Evolutionary conservation across 345 rosid genomes (phyloP), one percentile per base, ranked within the genome.

Genomic region (Lepidium aucheri): DNA sequence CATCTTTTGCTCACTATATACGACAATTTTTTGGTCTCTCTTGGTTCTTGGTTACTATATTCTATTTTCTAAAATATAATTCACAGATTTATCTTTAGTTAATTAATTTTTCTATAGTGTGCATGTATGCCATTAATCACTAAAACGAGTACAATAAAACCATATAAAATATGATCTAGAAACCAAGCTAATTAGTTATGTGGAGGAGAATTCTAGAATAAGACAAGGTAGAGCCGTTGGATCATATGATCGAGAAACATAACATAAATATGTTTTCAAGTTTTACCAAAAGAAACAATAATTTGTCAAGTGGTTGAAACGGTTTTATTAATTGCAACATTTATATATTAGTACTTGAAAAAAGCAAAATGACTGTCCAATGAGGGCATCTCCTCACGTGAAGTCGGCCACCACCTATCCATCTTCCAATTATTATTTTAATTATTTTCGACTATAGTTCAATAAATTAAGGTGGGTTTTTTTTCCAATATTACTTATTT

Each of bases 331-430:
- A 65, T 64, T 35, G 38, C 17, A 73, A 59, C 0, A 26, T 26
- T 26, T 4, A 35, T 9, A 51, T 28, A 67, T 16, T 13, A 60
- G 56, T 2, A 30, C 16, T 26, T 26, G 30, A 50, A 65, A 50
- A 65, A 50, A 43, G 72, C 54, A 58, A 52, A 51, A 67, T 36
- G 72, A 59, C 62, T 73, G 73, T 53, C 51, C 58, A 60, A 44
- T 6, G 77, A 53, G 63, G 73, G 77, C 72, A 73, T 66, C 72
- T 73, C 55, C 72, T 73, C 77, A 73, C 77, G 77, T 73, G 77
- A 59, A 67, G 63, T 60, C 63, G 72, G 51, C 77, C 72, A 66
- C 77, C 77, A 73, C 77, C 68, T 14, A 60, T 60, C 57, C 16
- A 58, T 60, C 13, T 42, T 65, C 26, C 66, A 71, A 55, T 55